A percentile compares a stretch with the other conserved stretches of the same genome.
Conservation (phyloP, 2,329 filamentous ascomycete genomes). For the Fusarium nurragi region DNA sequence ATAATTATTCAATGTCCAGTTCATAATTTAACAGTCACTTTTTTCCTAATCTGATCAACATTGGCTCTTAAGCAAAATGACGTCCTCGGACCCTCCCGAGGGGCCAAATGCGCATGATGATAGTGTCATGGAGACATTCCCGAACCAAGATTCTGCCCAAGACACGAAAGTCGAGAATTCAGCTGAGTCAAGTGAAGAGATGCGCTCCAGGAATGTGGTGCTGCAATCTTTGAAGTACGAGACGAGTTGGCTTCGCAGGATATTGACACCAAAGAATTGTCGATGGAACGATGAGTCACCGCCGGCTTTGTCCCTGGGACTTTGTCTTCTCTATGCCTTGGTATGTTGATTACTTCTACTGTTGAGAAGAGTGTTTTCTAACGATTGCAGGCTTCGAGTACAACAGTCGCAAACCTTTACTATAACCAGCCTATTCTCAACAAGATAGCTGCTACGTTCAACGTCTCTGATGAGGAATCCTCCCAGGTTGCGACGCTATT, state of each 20-base stretch:
- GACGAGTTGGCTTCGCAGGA: slow-evolving; percentile 33
- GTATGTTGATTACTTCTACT: slow-evolving; percentile 50
- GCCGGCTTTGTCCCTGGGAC: slow-evolving; percentile 71
- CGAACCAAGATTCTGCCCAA: background rate
- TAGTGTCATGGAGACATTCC: slow-evolving; percentile 18
- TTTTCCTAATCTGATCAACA: background rate
- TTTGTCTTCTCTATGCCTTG: slow-evolving; percentile 77
- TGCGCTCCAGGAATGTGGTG: background rate
- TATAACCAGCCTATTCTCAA: slow-evolving; percentile 85
- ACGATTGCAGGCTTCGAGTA: slow-evolving; percentile 59
- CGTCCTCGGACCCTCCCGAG: slow-evolving; percentile 13
- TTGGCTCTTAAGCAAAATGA: slow-evolving; percentile 11
- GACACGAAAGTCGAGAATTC: background rate
- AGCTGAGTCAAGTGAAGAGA: slow-evolving; percentile 27
- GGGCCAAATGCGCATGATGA: background rate
- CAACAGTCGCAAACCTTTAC: slow-evolving; percentile 84
- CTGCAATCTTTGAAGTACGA: slow-evolving; percentile 36
- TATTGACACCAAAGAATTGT: slow-evolving; percentile 68
- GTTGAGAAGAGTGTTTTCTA: fast-evolving
- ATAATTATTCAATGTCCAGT: background rate
- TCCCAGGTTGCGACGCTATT: slow-evolving; percentile 76
- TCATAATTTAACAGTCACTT: background rate
- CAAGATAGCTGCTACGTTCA: slow-evolving; percentile 75
- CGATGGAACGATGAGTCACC: slow-evolving; percentile 74
- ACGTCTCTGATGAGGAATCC: slow-evolving; percentile 74